Conservation (phyloP, 2,329 filamentous ascomycete genomes). For the Penicillium sp. region DNA sequence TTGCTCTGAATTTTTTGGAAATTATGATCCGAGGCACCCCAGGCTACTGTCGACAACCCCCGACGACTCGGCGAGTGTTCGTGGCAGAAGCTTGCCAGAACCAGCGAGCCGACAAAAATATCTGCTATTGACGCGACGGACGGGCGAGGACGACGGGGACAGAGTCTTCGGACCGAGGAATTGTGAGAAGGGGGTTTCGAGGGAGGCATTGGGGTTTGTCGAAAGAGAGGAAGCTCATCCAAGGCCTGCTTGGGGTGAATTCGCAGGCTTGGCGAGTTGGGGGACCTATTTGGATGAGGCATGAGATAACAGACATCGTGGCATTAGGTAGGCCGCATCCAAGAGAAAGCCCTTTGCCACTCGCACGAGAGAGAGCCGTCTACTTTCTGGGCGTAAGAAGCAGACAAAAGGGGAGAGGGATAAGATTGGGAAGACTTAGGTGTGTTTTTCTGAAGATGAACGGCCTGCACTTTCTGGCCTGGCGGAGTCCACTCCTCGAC, state of each 20-base stretch:
- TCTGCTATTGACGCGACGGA: conserved; percentile 46
- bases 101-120: conserved; percentile 54
- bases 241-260: conserved; percentile 47
- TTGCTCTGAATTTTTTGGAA: conserved; percentile 20
- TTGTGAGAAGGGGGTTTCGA: conserved; percentile 24
- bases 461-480: conserved; percentile 26
- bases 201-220: conserved; percentile 30
- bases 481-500: conserved; percentile 32
- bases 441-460: conserved; percentile 26
- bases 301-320: conserved; percentile 64
- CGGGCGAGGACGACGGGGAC: conserved; percentile 28
- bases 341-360: conserved; percentile 21
- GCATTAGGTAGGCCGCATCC: conserved; percentile 40
- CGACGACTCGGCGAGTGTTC: conserved; percentile 44
- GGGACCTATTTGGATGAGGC: conserved; percentile 58
- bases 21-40: conserved; percentile 16
- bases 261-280: conserved; percentile 51
- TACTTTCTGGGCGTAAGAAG: conserved; percentile 14
- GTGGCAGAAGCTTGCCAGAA: conserved; percentile 52
- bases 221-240: conserved; percentile 25
- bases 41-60: conserved; percentile 28
- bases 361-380: conserved; percentile 11
- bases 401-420: conserved; percentile 5
- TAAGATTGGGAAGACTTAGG: conserved; percentile 5
- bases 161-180: conserved; percentile 29